A percentile compares a stretch with the other conserved stretches of the same genome.
Conservation (phyloP, 169 alveolate genomes). For the Plasmodium malariae region DNA sequence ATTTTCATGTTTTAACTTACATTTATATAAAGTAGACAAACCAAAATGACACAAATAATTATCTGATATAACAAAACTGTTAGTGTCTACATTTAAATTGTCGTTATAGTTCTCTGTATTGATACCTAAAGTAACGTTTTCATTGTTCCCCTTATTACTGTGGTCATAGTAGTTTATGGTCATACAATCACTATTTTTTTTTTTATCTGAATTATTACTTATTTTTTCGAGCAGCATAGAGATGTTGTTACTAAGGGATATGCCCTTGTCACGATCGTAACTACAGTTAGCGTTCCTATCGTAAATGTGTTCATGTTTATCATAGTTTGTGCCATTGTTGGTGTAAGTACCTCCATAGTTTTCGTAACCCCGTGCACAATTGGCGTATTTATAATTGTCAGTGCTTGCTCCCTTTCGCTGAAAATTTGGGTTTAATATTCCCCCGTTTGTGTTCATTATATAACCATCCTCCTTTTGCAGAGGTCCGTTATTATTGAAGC, state of each 20-base stretch:
- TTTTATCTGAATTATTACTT: constrained; percentile 59
- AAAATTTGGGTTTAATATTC: too few relatives aligned
- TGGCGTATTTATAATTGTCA: too few relatives aligned
- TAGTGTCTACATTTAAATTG: constrained; percentile 45
- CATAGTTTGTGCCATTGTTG: too few relatives aligned
- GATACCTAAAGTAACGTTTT: not conserved
- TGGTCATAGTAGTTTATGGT: not conserved
- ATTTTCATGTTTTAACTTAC: constrained; percentile 54
- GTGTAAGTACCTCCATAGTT: too few relatives aligned
- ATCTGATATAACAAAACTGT: constrained; percentile 48
- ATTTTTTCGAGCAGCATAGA: constrained; percentile 45
- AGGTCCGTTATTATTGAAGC: not conserved
- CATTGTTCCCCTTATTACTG: not conserved
- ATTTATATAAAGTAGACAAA: constrained; percentile 25
- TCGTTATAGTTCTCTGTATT: constrained; percentile 68
- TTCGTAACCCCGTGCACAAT: too few relatives aligned
- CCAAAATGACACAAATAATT: constrained; percentile 55
- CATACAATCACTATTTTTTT: not conserved
- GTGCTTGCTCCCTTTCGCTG: too few relatives aligned
- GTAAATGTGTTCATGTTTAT: too few relatives aligned
- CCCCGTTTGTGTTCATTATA: not conserved
- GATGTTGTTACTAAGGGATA: constrained; percentile 45
- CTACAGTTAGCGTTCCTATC: too few relatives aligned
- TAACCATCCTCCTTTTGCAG: not conserved
- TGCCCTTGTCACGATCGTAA: constrained; percentile 26